phyloP scores from a whole-genome alignment of 2,329 filamentous ascomycete genomes.

The Cercospora citrullina region DNA sequence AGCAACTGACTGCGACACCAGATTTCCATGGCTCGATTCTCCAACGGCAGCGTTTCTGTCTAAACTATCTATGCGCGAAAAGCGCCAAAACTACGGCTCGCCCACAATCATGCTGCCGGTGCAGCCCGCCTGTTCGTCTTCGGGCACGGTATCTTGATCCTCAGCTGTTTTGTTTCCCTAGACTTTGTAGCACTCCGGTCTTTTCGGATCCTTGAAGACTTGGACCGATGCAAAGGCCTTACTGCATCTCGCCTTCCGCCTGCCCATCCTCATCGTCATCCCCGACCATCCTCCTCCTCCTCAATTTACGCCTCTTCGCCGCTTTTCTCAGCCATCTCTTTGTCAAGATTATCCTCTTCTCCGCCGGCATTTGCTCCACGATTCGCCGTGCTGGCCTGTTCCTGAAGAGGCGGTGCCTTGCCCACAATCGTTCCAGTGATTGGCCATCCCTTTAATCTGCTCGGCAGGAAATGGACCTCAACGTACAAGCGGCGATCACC shows the following conservation, averaged over 20 bases:
- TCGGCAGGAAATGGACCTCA: conserved; percentile 1
- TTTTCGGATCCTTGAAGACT: not conserved
- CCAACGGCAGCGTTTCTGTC: no score
- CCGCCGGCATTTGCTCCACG: not conserved
- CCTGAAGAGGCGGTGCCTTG: not conserved
- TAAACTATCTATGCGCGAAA: no score
- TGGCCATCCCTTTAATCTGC: not conserved
- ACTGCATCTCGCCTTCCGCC: not conserved
- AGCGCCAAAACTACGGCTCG: not conserved
- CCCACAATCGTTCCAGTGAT: not conserved
- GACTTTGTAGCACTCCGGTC: not conserved
- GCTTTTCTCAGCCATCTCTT: not conserved
- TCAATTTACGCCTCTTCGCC: not conserved
- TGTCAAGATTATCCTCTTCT: not conserved
- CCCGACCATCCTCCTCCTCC: not conserved
- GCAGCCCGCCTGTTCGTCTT: not conserved
- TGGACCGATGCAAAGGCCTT: not conserved
- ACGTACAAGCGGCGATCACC: not conserved
- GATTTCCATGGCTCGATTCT: no score
- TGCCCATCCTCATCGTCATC: not conserved
- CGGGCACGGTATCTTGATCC: not conserved
- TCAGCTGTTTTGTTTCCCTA: not conserved
- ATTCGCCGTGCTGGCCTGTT: not conserved
- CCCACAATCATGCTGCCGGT: not conserved
- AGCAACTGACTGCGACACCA: not conserved